These are phyloP conservation scores for Cryphonectria carpinicola DNA, from an alignment of 2,329 filamentous ascomycete species.

Conservation along the genomic window DNA sequence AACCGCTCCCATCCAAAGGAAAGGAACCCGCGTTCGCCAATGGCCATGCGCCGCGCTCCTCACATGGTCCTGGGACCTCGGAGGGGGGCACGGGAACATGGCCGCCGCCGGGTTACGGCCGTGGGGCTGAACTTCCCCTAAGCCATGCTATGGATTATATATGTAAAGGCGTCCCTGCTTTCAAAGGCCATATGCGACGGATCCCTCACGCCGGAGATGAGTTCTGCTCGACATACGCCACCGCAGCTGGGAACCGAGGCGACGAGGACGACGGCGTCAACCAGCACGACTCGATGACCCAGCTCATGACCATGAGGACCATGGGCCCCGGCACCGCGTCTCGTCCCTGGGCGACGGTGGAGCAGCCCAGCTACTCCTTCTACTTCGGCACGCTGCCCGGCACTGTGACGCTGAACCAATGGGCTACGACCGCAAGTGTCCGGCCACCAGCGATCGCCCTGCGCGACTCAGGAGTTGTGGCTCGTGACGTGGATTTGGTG, in stretches of 20 bases:
- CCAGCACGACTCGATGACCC: slow-evolving; percentile 59
- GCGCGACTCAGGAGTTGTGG: slow-evolving; percentile 59
- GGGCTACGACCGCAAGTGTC: slow-evolving; percentile 62
- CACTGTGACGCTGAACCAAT: slow-evolving; percentile 73
- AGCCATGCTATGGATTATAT: slow-evolving; percentile 62
- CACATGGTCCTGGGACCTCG: slow-evolving; percentile 44
- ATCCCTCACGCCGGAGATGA: slow-evolving; percentile 60
- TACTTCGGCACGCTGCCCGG: slow-evolving; percentile 68
- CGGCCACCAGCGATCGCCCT: slow-evolving; percentile 60
- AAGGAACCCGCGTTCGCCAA: slow-evolving; percentile 43
- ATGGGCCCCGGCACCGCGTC: slow-evolving; percentile 47
- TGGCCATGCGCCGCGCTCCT: slow-evolving; percentile 34
- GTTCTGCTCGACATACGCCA: slow-evolving; percentile 61
- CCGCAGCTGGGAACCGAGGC: slow-evolving; percentile 50
- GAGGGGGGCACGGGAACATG: slow-evolving; percentile 43
- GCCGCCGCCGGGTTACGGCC: slow-evolving; percentile 58
- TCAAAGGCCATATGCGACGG: slow-evolving; percentile 57
- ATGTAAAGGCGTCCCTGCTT: slow-evolving; percentile 59
- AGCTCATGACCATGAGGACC: slow-evolving; percentile 60
- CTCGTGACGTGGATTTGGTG: slow-evolving; percentile 63
- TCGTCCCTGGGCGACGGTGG: slow-evolving; percentile 70
- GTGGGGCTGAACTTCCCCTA: slow-evolving; percentile 54
- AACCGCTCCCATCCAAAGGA: slow-evolving; percentile 38
- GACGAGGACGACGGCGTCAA: slow-evolving; percentile 53
- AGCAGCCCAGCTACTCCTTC: slow-evolving; percentile 74